Percentiles rank a stretch among this genome's conserved stretches.
These are phyloP conservation scores for Dictyophora rubrovolvata DNA, from an alignment of 768 basidiomycete genomes.

Conservation along the genomic window DNA sequence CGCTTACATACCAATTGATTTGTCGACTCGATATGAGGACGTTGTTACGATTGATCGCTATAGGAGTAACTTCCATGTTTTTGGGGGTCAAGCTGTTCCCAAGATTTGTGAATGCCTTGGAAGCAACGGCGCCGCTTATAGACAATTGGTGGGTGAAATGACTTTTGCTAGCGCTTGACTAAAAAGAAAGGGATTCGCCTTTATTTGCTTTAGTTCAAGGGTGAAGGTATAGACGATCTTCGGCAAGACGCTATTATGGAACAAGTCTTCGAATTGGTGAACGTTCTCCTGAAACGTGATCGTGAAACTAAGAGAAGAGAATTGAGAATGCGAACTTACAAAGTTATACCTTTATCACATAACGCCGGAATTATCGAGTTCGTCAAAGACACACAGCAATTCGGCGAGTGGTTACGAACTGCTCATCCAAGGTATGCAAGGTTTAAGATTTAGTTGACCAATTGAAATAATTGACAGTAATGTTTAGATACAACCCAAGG, in stretches of 20 bases:
- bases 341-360: conserved; percentile 73
- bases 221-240: conserved; percentile 80
- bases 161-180: not conserved
- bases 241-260: conserved; percentile 99
- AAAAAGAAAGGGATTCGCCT: not conserved
- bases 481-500: conserved; percentile 51
- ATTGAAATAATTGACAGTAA: conserved; percentile 1
- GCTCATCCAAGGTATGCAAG: conserved; percentile 53
- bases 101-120: conserved; percentile 72
- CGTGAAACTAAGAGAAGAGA: conserved; percentile 64
- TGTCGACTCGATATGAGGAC: conserved; percentile 52
- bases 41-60: conserved; percentile 65
- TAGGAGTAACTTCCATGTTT: conserved; percentile 42
- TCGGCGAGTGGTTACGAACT: conserved; percentile 47
- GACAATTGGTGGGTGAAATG: conserved; percentile 58
- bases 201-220: conserved; percentile 61
- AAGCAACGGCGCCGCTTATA: conserved; percentile 52
- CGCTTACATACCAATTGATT: conserved; percentile 54
- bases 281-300: conserved; percentile 63
- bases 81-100: conserved; percentile 76
- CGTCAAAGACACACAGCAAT: conserved; percentile 63
- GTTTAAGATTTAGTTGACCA: not conserved
- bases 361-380: conserved; percentile 87
- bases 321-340: conserved; percentile 74
- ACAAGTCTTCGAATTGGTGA: conserved; percentile 89